phyloP scores from a whole-genome alignment of 768 basidiomycete genomes.

The Collybia nuda region DNA sequence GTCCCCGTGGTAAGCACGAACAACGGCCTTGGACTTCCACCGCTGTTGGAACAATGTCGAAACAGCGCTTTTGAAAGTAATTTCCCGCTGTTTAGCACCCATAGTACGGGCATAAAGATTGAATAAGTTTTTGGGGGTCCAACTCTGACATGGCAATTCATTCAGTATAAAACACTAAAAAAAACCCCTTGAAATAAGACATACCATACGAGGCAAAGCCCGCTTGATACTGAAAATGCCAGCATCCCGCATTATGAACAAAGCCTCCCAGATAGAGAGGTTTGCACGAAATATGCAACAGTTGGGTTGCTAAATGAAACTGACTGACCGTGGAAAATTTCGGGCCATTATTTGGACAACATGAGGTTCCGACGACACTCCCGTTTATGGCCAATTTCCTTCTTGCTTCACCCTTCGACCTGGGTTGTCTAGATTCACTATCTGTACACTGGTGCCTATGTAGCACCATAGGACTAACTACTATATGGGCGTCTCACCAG shows the following conservation, averaged over 20 bases:
- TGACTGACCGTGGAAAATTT: too few species aligned
- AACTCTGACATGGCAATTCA: constrained; percentile 55
- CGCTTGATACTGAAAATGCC: constrained; percentile 36
- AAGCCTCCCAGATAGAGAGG: neutral
- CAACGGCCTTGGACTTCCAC: constrained; percentile 82
- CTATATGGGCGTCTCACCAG: too few species aligned
- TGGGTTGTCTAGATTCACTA: too few species aligned
- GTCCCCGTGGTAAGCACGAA: constrained; percentile 95
- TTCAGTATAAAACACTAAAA: neutral
- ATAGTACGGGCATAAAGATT: constrained; percentile 82
- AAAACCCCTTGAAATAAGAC: constrained; percentile 12
- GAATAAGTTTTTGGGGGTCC: constrained; percentile 86
- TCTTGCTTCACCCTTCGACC: too few species aligned
- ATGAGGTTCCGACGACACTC: too few species aligned
- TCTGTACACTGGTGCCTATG: too few species aligned
- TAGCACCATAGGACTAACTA: too few species aligned
- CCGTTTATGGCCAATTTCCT: too few species aligned
- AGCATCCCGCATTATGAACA: constrained; percentile 34
- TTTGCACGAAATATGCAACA: too few species aligned
- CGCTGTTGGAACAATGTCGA: constrained; percentile 87
- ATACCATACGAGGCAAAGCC: constrained; percentile 81
- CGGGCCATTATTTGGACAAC: too few species aligned
- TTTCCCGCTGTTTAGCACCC: constrained; percentile 43
- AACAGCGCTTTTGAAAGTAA: constrained; percentile 56
- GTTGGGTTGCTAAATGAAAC: too few species aligned